phyloP scores from a whole-genome alignment of 2,329 filamentous ascomycete genomes.

The Chaetomiaceae sp. region DNA sequence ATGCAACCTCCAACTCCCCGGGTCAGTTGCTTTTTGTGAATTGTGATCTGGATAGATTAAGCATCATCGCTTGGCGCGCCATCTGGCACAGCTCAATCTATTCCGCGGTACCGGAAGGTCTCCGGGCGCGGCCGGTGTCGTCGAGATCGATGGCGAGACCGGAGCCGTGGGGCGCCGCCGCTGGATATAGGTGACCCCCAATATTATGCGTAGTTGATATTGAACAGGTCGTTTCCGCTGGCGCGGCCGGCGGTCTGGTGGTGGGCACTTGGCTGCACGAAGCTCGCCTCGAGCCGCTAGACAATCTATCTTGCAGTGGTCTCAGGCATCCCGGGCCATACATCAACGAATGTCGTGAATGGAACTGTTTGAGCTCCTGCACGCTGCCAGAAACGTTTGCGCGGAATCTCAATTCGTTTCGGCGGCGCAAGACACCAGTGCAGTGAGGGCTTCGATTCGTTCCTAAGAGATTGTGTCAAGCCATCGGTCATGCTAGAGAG shows the following conservation, averaged over 20 bases:
- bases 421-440: conserved; percentile 3
- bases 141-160: conserved; percentile 1
- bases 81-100: not conserved
- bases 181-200: conserved; percentile 13
- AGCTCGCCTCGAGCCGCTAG: conserved; percentile 17
- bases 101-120: conserved; percentile 4
- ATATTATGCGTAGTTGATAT: conserved; percentile 14
- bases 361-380: conserved; percentile 17
- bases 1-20: not conserved
- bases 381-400: conserved; percentile 19
- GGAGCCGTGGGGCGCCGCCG: not conserved
- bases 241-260: conserved; percentile 1
- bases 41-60: conserved; percentile 14
- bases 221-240: not conserved
- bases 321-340: conserved; percentile 4
- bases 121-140: conserved; percentile 12
- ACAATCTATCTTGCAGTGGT: conserved; percentile 2
- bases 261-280: conserved; percentile 13
- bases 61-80: conserved; percentile 1
- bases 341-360: not conserved
- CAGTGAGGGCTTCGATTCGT: conserved; percentile 17
- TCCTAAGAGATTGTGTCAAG: conserved; percentile 18
- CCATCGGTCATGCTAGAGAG: conserved; percentile 17
- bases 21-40: conserved; percentile 2
- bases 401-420: conserved; percentile 5